phyloP scores from a whole-genome alignment of 192 early-diverging fungal species.

The Podila minutissima region DNA sequence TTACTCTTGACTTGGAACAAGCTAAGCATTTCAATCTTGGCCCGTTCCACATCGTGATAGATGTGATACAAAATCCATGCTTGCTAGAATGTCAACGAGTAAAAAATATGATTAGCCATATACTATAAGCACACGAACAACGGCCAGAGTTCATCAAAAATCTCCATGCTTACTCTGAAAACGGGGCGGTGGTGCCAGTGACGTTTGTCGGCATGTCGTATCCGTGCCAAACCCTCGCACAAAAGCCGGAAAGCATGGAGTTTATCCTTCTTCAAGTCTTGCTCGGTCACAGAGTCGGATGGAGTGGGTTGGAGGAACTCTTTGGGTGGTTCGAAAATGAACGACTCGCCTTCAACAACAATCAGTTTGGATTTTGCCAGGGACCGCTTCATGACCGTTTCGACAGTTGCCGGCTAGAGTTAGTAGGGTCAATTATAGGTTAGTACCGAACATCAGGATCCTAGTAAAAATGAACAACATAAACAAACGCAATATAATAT shows the following conservation, averaged over 20 bases:
- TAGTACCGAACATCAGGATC: neutral
- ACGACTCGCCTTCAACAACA: constrained; percentile 34
- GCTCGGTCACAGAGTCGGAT: constrained; percentile 5
- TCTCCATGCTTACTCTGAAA: constrained; percentile 60
- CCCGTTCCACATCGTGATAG: constrained; percentile 62
- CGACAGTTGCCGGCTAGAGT: constrained; percentile 22
- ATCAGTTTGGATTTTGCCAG: constrained; percentile 28
- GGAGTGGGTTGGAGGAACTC: constrained; percentile 14
- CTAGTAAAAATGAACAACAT: neutral
- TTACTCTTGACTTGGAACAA: constrained; percentile 68
- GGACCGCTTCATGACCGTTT: constrained; percentile 11
- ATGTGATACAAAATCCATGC: constrained; percentile 72
- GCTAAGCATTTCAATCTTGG: constrained; percentile 66
- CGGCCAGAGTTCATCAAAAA: neutral
- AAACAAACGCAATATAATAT: neutral
- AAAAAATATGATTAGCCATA: neutral
- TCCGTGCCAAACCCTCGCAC: constrained; percentile 54
- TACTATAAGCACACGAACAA: neutral
- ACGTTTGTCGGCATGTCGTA: constrained; percentile 70
- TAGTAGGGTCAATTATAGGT: neutral
- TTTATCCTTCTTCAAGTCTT: constrained; percentile 28
- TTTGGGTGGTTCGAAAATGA: constrained; percentile 37
- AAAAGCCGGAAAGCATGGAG: constrained; percentile 53
- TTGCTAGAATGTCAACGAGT: constrained; percentile 50
- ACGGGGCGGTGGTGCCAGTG: constrained; percentile 77